Evolutionary conservation across 2,329 filamentous ascomycete genomes (phyloP), one percentile per base, ranked within the genome.

Genomic region (Pseudogymnoascus sp.): DNA sequence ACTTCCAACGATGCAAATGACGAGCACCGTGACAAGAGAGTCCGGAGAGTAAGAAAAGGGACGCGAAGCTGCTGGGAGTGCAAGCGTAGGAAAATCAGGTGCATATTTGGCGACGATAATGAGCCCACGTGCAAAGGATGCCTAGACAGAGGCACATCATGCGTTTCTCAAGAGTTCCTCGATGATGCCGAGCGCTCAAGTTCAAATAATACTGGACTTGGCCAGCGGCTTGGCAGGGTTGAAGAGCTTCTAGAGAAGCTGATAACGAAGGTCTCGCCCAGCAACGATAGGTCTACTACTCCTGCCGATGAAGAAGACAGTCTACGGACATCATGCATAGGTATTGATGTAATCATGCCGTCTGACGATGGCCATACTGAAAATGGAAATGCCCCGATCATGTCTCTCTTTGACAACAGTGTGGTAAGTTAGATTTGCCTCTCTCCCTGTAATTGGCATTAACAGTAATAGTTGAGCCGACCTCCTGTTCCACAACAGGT

Each of bases 31-130:
- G 65, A 66, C 50, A 70, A 71, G 54, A 65, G 69, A 57, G 50
- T 63, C n/a, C 47, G 47, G 12, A 54, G 47, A 54, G 47, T 54
- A 54, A 61, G 70, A 9, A 83, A 82, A 60, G 81, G 81, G n/a
- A 84, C 81, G 0, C 74, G 71, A 28, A 82, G 79, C 61, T 84
- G 81, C 68, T 83, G 81, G 80, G 80, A 83, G 65, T 84, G 81
- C 74, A 81, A 81, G 69, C 75, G 78, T 58, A 75, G 80, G 22
- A 84, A 84, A 70, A 74, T 78, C 4, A 73, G 75, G 2, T 84
- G 81, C 66, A 75, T 74, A 14, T 78, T 80, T 62, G 68, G 71
- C 9, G 67, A 72, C 3, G 67, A 73, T 3, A 65, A 70, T 2
- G 74, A 76, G 4, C 61, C 70, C 3, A 65, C 76, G 1, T 83